Evolutionary conservation across 139 green algal species (phyloP).

Genomic region (Picochlorum sp.): DNA sequence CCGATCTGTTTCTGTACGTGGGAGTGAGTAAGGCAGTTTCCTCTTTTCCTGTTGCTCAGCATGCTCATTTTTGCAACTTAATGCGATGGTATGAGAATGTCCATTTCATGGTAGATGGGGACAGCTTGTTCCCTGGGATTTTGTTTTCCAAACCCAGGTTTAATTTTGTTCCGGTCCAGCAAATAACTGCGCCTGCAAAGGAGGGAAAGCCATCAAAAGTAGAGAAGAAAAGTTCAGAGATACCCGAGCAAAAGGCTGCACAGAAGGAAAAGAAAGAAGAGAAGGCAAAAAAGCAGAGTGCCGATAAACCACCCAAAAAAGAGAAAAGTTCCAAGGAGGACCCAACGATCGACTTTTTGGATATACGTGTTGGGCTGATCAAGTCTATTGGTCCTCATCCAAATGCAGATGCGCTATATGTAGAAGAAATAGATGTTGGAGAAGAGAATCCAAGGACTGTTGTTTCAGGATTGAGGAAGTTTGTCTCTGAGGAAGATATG

Average conservation of each 20-base stretch:
- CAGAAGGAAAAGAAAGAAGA: background rate
- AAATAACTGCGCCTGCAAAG: constrained; percentile 11
- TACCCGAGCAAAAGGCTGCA: background rate
- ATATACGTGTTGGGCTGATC: constrained; percentile 73
- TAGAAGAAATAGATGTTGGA: constrained; percentile 94
- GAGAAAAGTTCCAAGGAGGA: background rate
- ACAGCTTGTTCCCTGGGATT: constrained; percentile 20
- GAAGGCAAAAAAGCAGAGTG: constrained; percentile 9
- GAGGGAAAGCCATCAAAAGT: background rate
- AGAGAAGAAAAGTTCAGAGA: background rate
- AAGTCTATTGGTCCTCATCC: constrained; percentile 64
- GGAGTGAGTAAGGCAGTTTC: constrained; percentile 21
- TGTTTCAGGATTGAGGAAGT: constrained; percentile 81
- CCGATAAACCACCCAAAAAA: constrained; percentile 23
- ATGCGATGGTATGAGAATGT: constrained; percentile 59
- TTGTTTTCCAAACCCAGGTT: constrained; percentile 25
- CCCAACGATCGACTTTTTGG: constrained; percentile 23
- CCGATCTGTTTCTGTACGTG: constrained; percentile 40
- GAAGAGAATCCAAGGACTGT: constrained; percentile 66
- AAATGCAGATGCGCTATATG: constrained; percentile 86
- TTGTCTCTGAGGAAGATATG: constrained; percentile 80
- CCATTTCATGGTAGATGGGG: constrained; percentile 21
- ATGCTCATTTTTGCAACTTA: constrained; percentile 52
- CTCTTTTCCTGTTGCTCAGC: constrained; percentile 59
- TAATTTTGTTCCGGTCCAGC: constrained; percentile 1